These are phyloP conservation scores for Bolboschoenus planiculmis DNA, from an alignment of 176 grass and related monocot genomes.

Conservation along the genomic window DNA sequence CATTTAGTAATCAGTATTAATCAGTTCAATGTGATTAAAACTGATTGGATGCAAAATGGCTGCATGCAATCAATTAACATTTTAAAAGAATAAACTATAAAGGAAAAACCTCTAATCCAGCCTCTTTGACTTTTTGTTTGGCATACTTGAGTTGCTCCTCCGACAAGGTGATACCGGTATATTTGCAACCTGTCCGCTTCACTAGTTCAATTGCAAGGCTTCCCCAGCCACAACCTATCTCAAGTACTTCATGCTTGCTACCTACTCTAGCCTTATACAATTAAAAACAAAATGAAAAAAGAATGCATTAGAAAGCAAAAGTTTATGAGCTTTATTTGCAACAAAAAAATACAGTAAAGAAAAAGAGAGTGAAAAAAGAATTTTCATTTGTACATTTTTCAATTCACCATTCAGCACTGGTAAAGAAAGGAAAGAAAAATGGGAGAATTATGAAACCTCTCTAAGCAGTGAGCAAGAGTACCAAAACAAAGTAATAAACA, in stretches of 20 bases:
- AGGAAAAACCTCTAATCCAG: slow-evolving; percentile 52
- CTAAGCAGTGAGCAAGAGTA: neutral
- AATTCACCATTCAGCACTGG: neutral
- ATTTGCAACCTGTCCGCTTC: slow-evolving; percentile 76
- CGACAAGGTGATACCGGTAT: slow-evolving; percentile 83
- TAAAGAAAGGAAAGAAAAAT: neutral
- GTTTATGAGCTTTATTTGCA: neutral
- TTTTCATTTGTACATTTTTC: neutral
- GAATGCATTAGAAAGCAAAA: neutral
- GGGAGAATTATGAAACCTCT: neutral
- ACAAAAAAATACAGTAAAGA: neutral
- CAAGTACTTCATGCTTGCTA: slow-evolving; percentile 67
- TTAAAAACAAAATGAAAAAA: slow-evolving; percentile 14
- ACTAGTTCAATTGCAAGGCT: slow-evolving; percentile 68
- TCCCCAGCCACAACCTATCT: slow-evolving; percentile 89
- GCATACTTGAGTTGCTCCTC: slow-evolving; percentile 66
- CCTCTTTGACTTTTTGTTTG: slow-evolving; percentile 57
- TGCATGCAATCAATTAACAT: neutral
- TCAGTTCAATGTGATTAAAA: neutral
- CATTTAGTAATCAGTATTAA: neutral
- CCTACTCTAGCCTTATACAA: slow-evolving; percentile 60
- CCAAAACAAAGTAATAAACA: neutral
- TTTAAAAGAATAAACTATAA: neutral
- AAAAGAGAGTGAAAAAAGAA: neutral
- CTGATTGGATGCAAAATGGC: neutral